Percentiles rank a stretch among this genome's conserved stretches.
phyloP scores from a whole-genome alignment of 2,329 filamentous ascomycete genomes.

The Pseudophaeomoniella oleicola region DNA sequence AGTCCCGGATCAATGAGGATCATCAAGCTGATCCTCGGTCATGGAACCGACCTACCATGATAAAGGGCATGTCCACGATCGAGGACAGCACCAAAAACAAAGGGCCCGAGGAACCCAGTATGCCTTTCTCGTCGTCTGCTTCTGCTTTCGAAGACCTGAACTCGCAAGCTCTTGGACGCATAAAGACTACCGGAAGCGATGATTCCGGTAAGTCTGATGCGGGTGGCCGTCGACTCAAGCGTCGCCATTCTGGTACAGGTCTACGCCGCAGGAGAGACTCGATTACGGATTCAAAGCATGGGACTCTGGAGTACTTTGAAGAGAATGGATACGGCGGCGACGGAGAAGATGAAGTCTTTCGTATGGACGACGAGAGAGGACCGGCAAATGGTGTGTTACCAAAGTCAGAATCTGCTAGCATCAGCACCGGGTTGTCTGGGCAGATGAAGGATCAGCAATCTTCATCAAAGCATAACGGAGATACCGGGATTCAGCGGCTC shows the following conservation, averaged over 20 bases:
- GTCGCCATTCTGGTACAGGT: constrained; percentile 78
- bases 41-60: neutral
- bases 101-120: neutral
- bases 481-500: too few relatives aligned
- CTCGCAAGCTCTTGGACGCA: constrained; percentile 18
- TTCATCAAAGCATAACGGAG: too few relatives aligned
- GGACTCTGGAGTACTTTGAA: constrained; percentile 81
- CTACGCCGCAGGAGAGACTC: constrained; percentile 65
- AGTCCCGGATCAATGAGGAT: constrained; percentile 11
- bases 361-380: constrained; percentile 45
- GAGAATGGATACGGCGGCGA: constrained; percentile 76
- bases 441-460: neutral
- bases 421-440: neutral
- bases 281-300: constrained; percentile 44
- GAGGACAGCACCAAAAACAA: neutral
- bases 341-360: constrained; percentile 55
- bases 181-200: constrained; percentile 24
- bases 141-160: constrained; percentile 9
- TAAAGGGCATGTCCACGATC: neutral
- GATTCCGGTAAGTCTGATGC: constrained; percentile 24
- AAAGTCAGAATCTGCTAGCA: neutral
- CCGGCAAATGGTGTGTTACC: constrained; percentile 1
- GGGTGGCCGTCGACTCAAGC: constrained; percentile 20
- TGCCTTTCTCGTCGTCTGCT: constrained; percentile 6
- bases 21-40: constrained; percentile 1